These are phyloP conservation scores for Tylopilus subfusipes DNA, from an alignment of 768 basidiomycete genomes.

Conservation along the genomic window DNA sequence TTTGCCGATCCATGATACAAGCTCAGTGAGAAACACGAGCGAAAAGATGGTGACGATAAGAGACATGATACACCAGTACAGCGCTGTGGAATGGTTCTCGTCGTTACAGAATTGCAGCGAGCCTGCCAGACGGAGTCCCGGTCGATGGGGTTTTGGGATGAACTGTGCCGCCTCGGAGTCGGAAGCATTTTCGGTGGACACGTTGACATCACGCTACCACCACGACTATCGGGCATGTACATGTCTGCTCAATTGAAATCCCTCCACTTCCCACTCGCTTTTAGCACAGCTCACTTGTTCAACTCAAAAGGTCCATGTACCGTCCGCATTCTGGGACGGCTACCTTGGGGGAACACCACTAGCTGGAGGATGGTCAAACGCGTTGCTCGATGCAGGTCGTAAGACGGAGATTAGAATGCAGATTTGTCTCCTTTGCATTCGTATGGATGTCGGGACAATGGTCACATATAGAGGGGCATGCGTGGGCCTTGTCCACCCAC, in stretches of 20 bases:
- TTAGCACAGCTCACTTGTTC: no score
- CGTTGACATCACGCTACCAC: conserved; percentile 12
- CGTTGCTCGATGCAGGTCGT: no score
- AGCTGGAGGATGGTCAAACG: no score
- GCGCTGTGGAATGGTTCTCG: neutral
- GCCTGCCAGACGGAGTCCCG: neutral
- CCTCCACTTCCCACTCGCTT: no score
- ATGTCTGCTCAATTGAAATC: no score
- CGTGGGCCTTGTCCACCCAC: no score
- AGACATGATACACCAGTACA: conserved; percentile 48
- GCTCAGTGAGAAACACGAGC: conserved; percentile 77
- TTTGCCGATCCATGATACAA: conserved; percentile 87
- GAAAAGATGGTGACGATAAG: conserved; percentile 79
- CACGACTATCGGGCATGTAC: neutral
- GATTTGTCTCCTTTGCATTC: no score
- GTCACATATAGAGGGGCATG: neutral
- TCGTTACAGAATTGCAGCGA: conserved; percentile 5
- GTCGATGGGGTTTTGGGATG: neutral
- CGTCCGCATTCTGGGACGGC: no score
- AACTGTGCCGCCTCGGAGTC: neutral
- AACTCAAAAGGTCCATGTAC: no score
- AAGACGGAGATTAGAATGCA: no score
- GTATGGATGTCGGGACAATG: neutral
- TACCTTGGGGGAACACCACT: no score
- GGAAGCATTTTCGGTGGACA: conserved; percentile 5